A percentile compares a stretch with the other conserved stretches of the same genome.
Conservation (phyloP, 495 filamentous ascomycete species). For the Paragyromitra xinjiangensis region DNA sequence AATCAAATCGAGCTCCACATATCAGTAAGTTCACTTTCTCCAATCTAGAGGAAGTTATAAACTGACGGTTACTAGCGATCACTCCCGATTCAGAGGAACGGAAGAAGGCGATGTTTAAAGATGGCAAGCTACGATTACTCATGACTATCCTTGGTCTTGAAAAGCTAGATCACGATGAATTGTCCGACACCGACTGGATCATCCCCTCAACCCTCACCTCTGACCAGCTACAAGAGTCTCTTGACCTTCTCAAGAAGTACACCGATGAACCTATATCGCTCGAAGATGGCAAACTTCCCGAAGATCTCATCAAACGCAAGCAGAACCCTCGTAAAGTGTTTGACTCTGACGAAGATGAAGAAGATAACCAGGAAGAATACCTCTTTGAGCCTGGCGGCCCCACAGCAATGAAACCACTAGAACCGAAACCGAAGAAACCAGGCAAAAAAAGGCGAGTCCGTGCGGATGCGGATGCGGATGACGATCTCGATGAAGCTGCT, state of each 20-base stretch:
- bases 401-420: constrained; percentile 58
- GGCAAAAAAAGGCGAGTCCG: constrained; percentile 63
- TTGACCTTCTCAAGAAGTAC: constrained; percentile 72
- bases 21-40: constrained; percentile 33
- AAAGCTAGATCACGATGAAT: constrained; percentile 66
- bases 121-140: constrained; percentile 87
- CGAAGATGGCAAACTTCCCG: constrained; percentile 74
- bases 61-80: constrained; percentile 62
- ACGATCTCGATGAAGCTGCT: constrained; percentile 55
- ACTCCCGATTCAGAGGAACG: constrained; percentile 73
- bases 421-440: constrained; percentile 36
- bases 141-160: constrained; percentile 79
- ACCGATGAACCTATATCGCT: constrained; percentile 76
- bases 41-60: constrained; percentile 45
- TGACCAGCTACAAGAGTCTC: constrained; percentile 68
- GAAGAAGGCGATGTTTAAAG: constrained; percentile 81
- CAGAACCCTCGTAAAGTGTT: constrained; percentile 63
- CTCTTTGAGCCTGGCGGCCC: constrained; percentile 77
- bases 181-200: constrained; percentile 77
- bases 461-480: constrained; percentile 1
- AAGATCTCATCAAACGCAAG: constrained; percentile 78
- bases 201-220: constrained; percentile 73
- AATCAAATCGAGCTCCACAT: constrained; percentile 63
- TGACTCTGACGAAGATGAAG: constrained; percentile 67
- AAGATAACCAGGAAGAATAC: constrained; percentile 67